Base-by-base conservation (phyloP, 305 asterid genomes). In the Striga hermonthica region DNA sequence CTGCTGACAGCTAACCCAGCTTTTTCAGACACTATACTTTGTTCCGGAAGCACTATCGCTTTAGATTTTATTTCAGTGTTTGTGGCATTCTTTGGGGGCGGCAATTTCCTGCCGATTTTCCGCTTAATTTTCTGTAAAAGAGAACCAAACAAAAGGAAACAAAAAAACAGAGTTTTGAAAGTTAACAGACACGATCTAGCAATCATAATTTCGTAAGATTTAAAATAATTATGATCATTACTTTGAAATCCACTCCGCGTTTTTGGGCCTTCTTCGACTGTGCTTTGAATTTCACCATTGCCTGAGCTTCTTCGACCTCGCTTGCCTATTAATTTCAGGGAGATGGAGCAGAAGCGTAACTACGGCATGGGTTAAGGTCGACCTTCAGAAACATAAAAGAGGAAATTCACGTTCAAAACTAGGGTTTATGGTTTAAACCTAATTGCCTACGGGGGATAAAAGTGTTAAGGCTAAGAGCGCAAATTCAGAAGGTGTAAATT, bases 41-140 rank as follows among this genome's bases (percentile, higher is more conserved):
- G 97, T 83, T 93, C 99, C 7, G 97, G 97, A 9, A 93, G 91
- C 69, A 90, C 70, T 52, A 93, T 93, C 1, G 95, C 91, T 81
- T 83, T 90, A 63, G 97, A 90, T 58, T 81, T 86, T 68, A 93
- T 77, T 36, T 90, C 93, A 47, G 95, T 86, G 79, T 81, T 88
- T 7, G 99, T 93, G 60, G 95, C 74, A 80, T 90, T 93, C 79
- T 90, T 86, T 1, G 99, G 87, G 4, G 97, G 97, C 69, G 96
- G 96, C 87, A 93, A 82, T 81, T 82, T 93, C 81, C 96, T 79
- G 43, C 99, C 97, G 45, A 93, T 45, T 81, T 93, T 93, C 76
- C 95, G 80, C 85, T 72, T 90, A 54, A 78, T 82, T 90, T 94
- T 94, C 97, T 94, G 87, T 78, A 54, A 53, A 54, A 22, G 31